These are phyloP conservation scores for Cytospora piceae DNA, from an alignment of 2,329 filamentous ascomycete genomes.

Conservation along the genomic window DNA sequence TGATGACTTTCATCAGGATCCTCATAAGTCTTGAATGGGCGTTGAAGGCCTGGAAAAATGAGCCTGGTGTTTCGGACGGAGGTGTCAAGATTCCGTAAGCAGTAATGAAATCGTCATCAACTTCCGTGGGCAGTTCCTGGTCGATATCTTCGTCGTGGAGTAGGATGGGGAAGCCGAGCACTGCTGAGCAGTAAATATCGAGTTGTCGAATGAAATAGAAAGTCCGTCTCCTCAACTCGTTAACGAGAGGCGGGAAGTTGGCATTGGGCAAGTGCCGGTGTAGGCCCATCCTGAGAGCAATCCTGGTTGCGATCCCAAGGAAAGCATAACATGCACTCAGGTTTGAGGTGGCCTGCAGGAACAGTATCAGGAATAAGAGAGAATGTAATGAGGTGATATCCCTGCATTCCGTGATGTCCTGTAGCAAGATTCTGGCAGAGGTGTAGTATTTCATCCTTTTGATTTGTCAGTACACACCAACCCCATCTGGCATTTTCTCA, in stretches of 20 bases:
- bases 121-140: slow-evolving; percentile 65
- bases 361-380: slow-evolving; percentile 78
- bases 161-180: slow-evolving; percentile 68
- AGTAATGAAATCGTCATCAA: slow-evolving; percentile 71
- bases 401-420: slow-evolving; percentile 70
- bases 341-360: slow-evolving; percentile 78
- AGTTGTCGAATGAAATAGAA: slow-evolving; percentile 72
- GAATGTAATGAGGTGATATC: slow-evolving; percentile 76
- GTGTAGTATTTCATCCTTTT: slow-evolving; percentile 75
- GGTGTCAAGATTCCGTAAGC: slow-evolving; percentile 58
- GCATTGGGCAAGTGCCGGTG: slow-evolving; percentile 73
- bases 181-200: slow-evolving; percentile 70
- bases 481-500: background rate
- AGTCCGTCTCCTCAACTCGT: slow-evolving; percentile 65
- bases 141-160: slow-evolving; percentile 68
- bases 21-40: slow-evolving; percentile 66
- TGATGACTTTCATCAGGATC: slow-evolving; percentile 67
- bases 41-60: slow-evolving; percentile 67
- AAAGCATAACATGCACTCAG: slow-evolving; percentile 81
- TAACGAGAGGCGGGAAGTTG: slow-evolving; percentile 64
- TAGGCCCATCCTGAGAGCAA: slow-evolving; percentile 75
- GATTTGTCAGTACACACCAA: slow-evolving; percentile 32
- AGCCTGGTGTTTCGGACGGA: slow-evolving; percentile 55
- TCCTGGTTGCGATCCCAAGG: slow-evolving; percentile 75
- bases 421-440: slow-evolving; percentile 66